Evolutionary conservation across 176 grass and related monocot genomes (phyloP).

Genomic region (Raddia guianensis): DNA sequence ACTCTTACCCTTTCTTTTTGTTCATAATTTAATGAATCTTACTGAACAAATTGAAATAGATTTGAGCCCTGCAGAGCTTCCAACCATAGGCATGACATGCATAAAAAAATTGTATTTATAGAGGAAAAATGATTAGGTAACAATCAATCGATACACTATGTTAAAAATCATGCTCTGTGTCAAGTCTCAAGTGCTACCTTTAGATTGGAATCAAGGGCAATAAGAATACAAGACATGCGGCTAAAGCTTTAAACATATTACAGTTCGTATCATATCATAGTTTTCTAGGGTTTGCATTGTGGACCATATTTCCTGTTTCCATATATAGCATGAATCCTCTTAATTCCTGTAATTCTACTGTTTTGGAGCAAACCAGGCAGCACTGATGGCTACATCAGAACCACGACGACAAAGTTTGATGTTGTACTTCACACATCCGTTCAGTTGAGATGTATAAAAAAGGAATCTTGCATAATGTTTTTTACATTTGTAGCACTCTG

Average conservation of each 20-base stretch:
- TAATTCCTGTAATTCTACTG: not conserved
- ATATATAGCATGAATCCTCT: constrained; percentile 11
- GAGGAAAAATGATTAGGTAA: constrained; percentile 9
- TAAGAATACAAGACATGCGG: not conserved
- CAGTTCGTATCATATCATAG: not conserved
- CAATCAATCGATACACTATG: not conserved
- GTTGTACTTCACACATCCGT: constrained; percentile 34
- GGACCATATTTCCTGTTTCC: not conserved
- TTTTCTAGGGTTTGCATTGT: not conserved
- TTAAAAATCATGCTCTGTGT: not conserved
- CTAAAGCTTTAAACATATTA: not conserved
- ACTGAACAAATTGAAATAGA: not conserved
- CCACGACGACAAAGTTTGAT: constrained; percentile 42
- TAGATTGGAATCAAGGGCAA: not conserved
- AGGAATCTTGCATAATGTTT: no score
- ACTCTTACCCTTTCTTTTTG: constrained; percentile 12
- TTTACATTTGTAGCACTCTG: no score
- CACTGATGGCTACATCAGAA: constrained; percentile 54
- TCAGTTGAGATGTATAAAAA: no score
- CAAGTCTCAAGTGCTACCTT: not conserved
- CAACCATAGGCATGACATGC: not conserved
- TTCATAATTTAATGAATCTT: not conserved
- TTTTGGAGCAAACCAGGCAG: not conserved
- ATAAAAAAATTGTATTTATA: not conserved
- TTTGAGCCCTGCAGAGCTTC: not conserved